Percentiles rank a stretch among this genome's conserved stretches.
These are phyloP conservation scores for Plectosphaerella plurivora DNA, from an alignment of 2,329 filamentous ascomycete genomes.

Conservation along the genomic window DNA sequence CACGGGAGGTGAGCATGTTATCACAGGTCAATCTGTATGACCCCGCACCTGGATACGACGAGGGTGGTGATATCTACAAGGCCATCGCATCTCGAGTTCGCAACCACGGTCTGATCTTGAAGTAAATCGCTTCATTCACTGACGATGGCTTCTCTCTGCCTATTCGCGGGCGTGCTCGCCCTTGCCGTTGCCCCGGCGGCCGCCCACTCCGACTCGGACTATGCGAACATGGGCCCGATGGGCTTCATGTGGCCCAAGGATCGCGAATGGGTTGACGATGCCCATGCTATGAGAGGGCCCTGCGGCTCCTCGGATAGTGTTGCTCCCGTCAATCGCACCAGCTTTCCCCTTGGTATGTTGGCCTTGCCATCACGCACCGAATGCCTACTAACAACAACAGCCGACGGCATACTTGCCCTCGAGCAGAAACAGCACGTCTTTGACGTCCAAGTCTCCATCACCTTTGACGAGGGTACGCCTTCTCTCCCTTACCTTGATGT, in stretches of 20 bases:
- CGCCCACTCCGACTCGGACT: neutral
- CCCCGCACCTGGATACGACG: too few relatives aligned
- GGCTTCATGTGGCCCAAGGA: slow-evolving; percentile 3
- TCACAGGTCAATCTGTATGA: too few relatives aligned
- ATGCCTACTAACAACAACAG: neutral
- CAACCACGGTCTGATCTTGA: neutral
- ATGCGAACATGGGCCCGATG: slow-evolving; percentile 5
- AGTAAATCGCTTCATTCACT: neutral
- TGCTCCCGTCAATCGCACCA: neutral
- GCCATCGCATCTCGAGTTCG: neutral
- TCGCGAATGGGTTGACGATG: neutral
- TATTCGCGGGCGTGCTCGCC: neutral
- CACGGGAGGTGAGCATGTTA: too few relatives aligned
- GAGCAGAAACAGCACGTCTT: slow-evolving; percentile 3
- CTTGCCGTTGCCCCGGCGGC: neutral
- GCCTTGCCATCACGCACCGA: neutral
- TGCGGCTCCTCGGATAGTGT: neutral
- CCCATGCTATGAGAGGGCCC: neutral
- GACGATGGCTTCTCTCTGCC: neutral
- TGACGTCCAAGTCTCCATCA: slow-evolving; percentile 1
- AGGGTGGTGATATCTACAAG: neutral
- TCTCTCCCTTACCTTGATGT: neutral
- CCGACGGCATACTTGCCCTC: neutral
- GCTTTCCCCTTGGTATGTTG: neutral
- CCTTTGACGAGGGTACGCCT: slow-evolving; percentile 16